These are phyloP conservation scores for Aspergillus flavus DNA, from an alignment of 2,329 filamentous ascomycete species.

Conservation along the genomic window DNA sequence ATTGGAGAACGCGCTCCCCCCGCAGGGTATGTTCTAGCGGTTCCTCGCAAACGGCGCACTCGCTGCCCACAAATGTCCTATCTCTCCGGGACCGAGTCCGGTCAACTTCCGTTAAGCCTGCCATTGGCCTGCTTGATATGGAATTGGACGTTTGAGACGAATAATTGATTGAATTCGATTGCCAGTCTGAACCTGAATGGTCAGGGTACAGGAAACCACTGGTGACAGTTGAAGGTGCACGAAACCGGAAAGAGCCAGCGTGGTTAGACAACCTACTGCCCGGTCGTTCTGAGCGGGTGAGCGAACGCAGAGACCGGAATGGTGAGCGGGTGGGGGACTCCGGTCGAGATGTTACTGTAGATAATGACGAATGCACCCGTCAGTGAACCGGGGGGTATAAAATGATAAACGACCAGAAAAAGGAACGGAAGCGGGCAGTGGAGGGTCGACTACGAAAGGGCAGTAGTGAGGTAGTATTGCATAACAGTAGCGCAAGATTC, in stretches of 20 bases:
- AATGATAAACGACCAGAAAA: slow-evolving; percentile 7
- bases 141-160: slow-evolving; percentile 40
- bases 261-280: slow-evolving; percentile 32
- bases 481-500: slow-evolving; percentile 11
- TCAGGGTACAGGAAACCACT: slow-evolving; percentile 24
- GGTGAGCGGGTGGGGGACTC: slow-evolving; percentile 38
- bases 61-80: slow-evolving; percentile 90
- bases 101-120: slow-evolving; percentile 72
- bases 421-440: slow-evolving; percentile 14
- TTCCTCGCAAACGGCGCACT: slow-evolving; percentile 96
- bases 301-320: slow-evolving; percentile 34
- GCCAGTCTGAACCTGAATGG: slow-evolving; percentile 19
- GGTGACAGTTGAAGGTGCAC: slow-evolving; percentile 28
- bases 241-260: slow-evolving; percentile 27
- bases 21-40: slow-evolving; percentile 92
- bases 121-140: slow-evolving; percentile 52
- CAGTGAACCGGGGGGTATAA: slow-evolving; percentile 24
- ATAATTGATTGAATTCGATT: slow-evolving; percentile 30
- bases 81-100: slow-evolving; percentile 79
- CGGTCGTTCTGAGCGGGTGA: slow-evolving; percentile 33
- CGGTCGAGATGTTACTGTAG: slow-evolving; percentile 33
- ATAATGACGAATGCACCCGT: slow-evolving; percentile 19
- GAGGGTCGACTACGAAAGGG: slow-evolving; percentile 9
- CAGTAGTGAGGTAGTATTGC: slow-evolving; percentile 18
- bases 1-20: slow-evolving; percentile 91